Percentiles rank a stretch among this genome's conserved stretches.
phyloP scores from a whole-genome alignment of 2,329 filamentous ascomycete genomes.

The Samsoniella hepiali region DNA sequence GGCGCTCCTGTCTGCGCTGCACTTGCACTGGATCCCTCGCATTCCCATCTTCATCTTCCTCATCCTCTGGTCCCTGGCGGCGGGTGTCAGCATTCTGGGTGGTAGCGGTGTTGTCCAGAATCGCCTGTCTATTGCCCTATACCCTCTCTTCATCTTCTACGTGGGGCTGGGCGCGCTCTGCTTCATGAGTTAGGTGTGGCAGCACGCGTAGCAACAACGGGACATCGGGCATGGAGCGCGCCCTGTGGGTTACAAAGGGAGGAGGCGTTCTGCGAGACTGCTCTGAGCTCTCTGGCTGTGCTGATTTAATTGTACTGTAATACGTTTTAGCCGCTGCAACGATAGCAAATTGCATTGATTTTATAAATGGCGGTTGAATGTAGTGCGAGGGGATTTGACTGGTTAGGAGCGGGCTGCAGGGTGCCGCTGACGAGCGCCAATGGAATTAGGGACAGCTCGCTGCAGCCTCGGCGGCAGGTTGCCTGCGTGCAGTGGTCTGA shows the following conservation, averaged over 20 bases:
- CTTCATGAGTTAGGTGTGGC: slow-evolving; percentile 75
- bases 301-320: slow-evolving; percentile 12
- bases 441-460: not conserved
- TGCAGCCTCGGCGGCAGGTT: not conserved
- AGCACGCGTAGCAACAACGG: not conserved
- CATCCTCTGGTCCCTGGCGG: slow-evolving; percentile 88
- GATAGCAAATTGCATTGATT: slow-evolving; percentile 7
- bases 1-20: slow-evolving; percentile 78
- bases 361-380: not conserved
- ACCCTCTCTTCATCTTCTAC: slow-evolving; percentile 94
- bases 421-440: not conserved
- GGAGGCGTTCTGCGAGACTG: slow-evolving; percentile 3
- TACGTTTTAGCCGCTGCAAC: slow-evolving; percentile 12
- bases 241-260: not conserved
- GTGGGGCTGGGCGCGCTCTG: slow-evolving; percentile 88
- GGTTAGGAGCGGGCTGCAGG: not conserved
- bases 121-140: slow-evolving; percentile 88
- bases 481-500: not conserved
- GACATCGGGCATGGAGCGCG: not conserved
- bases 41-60: slow-evolving; percentile 90
- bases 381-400: not conserved
- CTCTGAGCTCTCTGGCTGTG: not conserved
- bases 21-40: slow-evolving; percentile 73
- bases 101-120: slow-evolving; percentile 96
- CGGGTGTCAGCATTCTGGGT: slow-evolving; percentile 91